Conservation (phyloP, 306 rosid species). For the Senna tora region DNA sequence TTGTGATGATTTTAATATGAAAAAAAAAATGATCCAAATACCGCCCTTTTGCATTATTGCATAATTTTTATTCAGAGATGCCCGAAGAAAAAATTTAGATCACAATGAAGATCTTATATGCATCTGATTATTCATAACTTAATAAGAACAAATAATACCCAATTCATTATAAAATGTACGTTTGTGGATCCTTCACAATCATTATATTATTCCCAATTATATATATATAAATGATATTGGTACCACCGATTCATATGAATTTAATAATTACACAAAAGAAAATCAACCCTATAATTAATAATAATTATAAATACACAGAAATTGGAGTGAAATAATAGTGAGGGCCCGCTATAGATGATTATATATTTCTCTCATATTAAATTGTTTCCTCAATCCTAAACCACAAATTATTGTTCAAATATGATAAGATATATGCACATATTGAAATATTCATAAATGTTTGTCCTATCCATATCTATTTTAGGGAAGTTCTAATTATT, state of each 20-base stretch:
- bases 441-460: too few species aligned
- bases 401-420: constrained; percentile 15
- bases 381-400: constrained; percentile 18
- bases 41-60: background rate
- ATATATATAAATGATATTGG: constrained; percentile 9
- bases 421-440: background rate
- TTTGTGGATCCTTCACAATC: constrained; percentile 35
- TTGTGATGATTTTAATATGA: background rate
- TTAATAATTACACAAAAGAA: constrained; percentile 20
- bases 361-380: background rate
- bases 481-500: background rate
- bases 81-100: background rate
- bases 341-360: background rate
- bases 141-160: background rate
- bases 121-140: background rate
- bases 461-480: background rate
- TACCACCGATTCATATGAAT: constrained; percentile 9
- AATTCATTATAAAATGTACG: constrained; percentile 1
- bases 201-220: constrained; percentile 28
- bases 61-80: background rate
- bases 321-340: background rate
- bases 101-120: background rate
- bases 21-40: background rate
- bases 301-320: constrained; percentile 26
- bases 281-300: background rate